Percentiles rank a stretch among this genome's conserved stretches.
Conservation (phyloP, 768 basidiomycete species). For the Boletellus emodensis region DNA sequence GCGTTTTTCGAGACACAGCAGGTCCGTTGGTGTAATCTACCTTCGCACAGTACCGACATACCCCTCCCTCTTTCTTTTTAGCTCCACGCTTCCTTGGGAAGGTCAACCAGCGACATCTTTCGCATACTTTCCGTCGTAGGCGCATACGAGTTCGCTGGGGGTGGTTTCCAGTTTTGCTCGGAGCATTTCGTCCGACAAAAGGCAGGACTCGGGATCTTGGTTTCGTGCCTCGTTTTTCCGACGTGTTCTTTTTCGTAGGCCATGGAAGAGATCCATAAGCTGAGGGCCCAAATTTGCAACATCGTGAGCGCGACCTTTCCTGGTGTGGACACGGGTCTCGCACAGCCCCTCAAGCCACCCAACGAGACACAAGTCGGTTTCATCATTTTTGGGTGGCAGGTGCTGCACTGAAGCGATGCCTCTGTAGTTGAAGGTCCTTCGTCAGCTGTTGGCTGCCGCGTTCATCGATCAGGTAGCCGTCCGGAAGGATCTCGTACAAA, state of each 20-base stretch:
- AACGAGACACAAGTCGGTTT: constrained; percentile 63
- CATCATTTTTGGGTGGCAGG: not conserved
- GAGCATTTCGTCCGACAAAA: constrained; percentile 90
- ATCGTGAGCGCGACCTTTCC: constrained; percentile 83
- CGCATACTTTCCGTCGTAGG: constrained; percentile 90
- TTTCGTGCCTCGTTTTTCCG: not conserved
- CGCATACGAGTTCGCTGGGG: constrained; percentile 90
- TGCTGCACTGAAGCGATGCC: constrained; percentile 3
- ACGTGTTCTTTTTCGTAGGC: constrained; percentile 47
- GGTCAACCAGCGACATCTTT: constrained; percentile 80
- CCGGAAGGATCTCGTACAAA: constrained; percentile 76
- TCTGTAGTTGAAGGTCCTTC: constrained; percentile 76
- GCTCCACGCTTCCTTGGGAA: constrained; percentile 78
- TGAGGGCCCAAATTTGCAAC: constrained; percentile 81
- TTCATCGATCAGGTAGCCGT: constrained; percentile 96
- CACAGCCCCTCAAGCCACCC: constrained; percentile 70
- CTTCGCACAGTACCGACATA: not conserved
- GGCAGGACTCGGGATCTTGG: constrained; percentile 40
- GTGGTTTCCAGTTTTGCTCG: constrained; percentile 73
- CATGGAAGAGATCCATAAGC: constrained; percentile 98
- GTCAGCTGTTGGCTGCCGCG: constrained; percentile 81
- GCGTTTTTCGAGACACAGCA: constrained; percentile 81
- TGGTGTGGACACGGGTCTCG: constrained; percentile 54
- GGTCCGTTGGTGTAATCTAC: constrained; percentile 38
- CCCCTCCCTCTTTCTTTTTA: constrained; percentile 25